Percentiles rank a stretch among this genome's conserved stretches.
phyloP scores from a whole-genome alignment of 441 rosid genomes.

The Hura crepitans region DNA sequence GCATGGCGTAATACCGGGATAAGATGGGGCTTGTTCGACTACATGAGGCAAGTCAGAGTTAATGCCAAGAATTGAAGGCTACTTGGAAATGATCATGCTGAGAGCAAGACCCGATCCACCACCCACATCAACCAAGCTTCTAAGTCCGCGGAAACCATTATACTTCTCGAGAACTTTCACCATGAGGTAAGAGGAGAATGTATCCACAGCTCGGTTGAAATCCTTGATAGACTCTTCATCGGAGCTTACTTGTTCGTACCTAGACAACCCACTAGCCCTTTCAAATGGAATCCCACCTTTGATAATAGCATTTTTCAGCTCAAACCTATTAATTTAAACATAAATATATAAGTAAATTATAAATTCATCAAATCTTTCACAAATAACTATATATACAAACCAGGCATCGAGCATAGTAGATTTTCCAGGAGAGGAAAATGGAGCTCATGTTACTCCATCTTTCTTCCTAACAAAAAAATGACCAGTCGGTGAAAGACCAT shows the following conservation, averaged over 20 bases:
- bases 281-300: background rate
- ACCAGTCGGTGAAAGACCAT: constrained; percentile 54
- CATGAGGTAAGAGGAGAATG: background rate
- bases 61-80: background rate
- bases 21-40: background rate
- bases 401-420: constrained; percentile 57
- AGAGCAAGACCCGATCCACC: background rate
- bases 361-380: no score
- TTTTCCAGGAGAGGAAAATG: constrained; percentile 50
- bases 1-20: constrained; percentile 17
- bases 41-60: background rate
- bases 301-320: background rate
- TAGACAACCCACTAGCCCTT: background rate
- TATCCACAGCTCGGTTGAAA: background rate
- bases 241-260: background rate
- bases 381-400: constrained; percentile 22
- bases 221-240: background rate
- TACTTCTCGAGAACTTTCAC: background rate
- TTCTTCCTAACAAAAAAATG: constrained; percentile 41
- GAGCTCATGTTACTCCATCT: constrained; percentile 32
- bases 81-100: background rate
- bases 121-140: background rate
- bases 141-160: background rate
- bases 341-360: background rate
- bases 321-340: background rate